Conservation (phyloP, 805 yeast genomes). For the Yamadazyma sp. region DNA sequence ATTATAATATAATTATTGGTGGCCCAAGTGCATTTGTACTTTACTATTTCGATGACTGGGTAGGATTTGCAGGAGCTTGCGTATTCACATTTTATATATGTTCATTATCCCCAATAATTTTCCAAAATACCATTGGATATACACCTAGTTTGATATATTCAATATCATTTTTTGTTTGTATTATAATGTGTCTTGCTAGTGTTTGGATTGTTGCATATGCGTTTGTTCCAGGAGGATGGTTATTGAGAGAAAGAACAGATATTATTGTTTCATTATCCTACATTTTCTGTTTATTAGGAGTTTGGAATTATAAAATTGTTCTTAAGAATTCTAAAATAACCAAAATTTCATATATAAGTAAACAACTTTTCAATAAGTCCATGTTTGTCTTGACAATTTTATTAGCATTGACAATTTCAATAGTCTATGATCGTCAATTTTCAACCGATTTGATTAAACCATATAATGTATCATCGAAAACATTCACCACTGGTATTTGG, state of each 20-base stretch:
- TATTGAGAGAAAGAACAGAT: slow-evolving; percentile 86
- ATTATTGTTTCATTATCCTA: slow-evolving; percentile 61
- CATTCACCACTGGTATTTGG: slow-evolving; percentile 96
- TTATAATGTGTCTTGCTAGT: slow-evolving; percentile 68
- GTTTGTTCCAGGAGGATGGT: slow-evolving; percentile 91
- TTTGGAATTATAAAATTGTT: slow-evolving; percentile 35
- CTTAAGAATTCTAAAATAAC: slow-evolving; percentile 19
- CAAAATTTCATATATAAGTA: slow-evolving; percentile 18
- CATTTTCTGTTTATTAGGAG: slow-evolving; percentile 50
- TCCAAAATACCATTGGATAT: slow-evolving; percentile 54
- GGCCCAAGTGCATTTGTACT: slow-evolving; percentile 50
- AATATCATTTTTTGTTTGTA: slow-evolving; percentile 46
- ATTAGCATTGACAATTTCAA: slow-evolving; percentile 50
- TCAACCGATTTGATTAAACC: slow-evolving; percentile 53
- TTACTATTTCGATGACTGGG: slow-evolving; percentile 59
- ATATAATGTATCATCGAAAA: slow-evolving; percentile 50
- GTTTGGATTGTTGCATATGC: slow-evolving; percentile 99
- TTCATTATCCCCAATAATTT: slow-evolving; percentile 57
- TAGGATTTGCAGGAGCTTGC: slow-evolving; percentile 72
- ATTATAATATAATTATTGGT: slow-evolving; percentile 40
- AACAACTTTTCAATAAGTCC: slow-evolving; percentile 19
- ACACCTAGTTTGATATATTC: slow-evolving; percentile 54
- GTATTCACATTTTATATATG: slow-evolving; percentile 58
- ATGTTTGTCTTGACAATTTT: slow-evolving; percentile 39
- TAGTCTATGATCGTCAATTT: slow-evolving; percentile 56